phyloP scores from a whole-genome alignment of 768 basidiomycete species.

The Lactarius evosmus region DNA sequence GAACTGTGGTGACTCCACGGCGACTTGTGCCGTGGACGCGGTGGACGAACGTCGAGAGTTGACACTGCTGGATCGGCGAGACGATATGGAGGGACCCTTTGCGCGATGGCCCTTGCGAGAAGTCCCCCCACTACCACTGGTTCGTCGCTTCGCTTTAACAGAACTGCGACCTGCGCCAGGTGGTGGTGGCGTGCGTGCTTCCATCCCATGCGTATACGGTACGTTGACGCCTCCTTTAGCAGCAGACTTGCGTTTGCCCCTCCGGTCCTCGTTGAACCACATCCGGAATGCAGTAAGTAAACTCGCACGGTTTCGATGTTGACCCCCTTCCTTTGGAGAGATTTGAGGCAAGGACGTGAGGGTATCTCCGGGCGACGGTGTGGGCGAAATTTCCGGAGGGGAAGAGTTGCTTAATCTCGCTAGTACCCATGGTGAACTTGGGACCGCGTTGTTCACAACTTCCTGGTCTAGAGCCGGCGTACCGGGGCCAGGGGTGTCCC shows the following conservation, averaged over 20 bases:
- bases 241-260: slow-evolving; percentile 72
- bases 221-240: slow-evolving; percentile 20
- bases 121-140: slow-evolving; percentile 40
- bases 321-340: slow-evolving; percentile 35
- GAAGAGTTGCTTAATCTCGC: slow-evolving; percentile 31
- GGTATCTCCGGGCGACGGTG: slow-evolving; percentile 52
- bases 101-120: slow-evolving; percentile 47
- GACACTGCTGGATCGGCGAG: slow-evolving; percentile 86
- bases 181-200: slow-evolving; percentile 17
- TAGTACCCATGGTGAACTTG: slow-evolving; percentile 69
- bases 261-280: slow-evolving; percentile 91
- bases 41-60: slow-evolving; percentile 75
- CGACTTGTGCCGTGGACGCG: slow-evolving; percentile 44
- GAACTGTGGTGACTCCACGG: slow-evolving; percentile 56
- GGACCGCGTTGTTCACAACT: slow-evolving; percentile 27
- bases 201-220: slow-evolving; percentile 19
- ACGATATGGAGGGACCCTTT: slow-evolving; percentile 71
- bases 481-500: slow-evolving; percentile 43
- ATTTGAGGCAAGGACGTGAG: slow-evolving; percentile 48
- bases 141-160: slow-evolving; percentile 45
- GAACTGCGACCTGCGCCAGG: slow-evolving; percentile 33
- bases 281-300: slow-evolving; percentile 80
- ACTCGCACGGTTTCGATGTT: slow-evolving; percentile 68
- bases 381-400: slow-evolving; percentile 42
- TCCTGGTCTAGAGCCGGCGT: slow-evolving; percentile 50